Conservation (phyloP, 805 yeast genomes). For the Candida ficus region DNA sequence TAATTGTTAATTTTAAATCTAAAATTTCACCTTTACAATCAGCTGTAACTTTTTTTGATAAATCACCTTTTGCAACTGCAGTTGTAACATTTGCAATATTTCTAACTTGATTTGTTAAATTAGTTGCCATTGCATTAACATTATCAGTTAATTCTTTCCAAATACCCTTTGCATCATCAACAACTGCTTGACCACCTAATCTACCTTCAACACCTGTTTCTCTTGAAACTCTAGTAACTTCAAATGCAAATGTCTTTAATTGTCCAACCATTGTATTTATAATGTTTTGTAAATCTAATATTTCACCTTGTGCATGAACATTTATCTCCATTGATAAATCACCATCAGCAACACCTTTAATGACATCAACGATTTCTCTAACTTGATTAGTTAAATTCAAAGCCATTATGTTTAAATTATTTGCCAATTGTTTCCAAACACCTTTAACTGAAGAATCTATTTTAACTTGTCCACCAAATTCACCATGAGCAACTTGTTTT, state of each 20-base stretch:
- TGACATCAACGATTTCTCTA: slow-evolving; percentile 84
- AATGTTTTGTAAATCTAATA: slow-evolving; percentile 77
- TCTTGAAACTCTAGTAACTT: slow-evolving; percentile 83
- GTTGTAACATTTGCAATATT: slow-evolving; percentile 85
- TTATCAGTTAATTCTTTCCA: slow-evolving; percentile 90
- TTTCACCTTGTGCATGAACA: slow-evolving; percentile 91
- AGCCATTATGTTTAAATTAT: slow-evolving; percentile 89
- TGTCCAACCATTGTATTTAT: slow-evolving; percentile 90
- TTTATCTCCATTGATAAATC: slow-evolving; percentile 78
- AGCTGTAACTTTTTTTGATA: slow-evolving; percentile 78
- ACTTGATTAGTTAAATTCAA: slow-evolving; percentile 82
- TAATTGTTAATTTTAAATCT: slow-evolving; percentile 79
- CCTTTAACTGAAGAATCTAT: slow-evolving; percentile 70
- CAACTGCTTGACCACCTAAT: slow-evolving; percentile 87
- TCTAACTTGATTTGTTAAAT: slow-evolving; percentile 83
- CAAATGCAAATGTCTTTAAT: slow-evolving; percentile 79
- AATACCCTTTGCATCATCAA: slow-evolving; percentile 80
- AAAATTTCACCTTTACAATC: slow-evolving; percentile 89
- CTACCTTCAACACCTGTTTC: slow-evolving; percentile 92
- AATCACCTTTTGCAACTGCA: slow-evolving; percentile 87
- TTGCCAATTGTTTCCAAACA: slow-evolving; percentile 83
- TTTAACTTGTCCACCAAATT: slow-evolving; percentile 83
- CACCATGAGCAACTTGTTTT: slow-evolving; percentile 84
- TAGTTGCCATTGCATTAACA: slow-evolving; percentile 89
- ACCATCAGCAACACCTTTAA: slow-evolving; percentile 84